A percentile compares a stretch with the other conserved stretches of the same genome.
Conservation (phyloP, 1,284 basidiomycete genomes). For the Acaromyces ingoldii region DNA sequence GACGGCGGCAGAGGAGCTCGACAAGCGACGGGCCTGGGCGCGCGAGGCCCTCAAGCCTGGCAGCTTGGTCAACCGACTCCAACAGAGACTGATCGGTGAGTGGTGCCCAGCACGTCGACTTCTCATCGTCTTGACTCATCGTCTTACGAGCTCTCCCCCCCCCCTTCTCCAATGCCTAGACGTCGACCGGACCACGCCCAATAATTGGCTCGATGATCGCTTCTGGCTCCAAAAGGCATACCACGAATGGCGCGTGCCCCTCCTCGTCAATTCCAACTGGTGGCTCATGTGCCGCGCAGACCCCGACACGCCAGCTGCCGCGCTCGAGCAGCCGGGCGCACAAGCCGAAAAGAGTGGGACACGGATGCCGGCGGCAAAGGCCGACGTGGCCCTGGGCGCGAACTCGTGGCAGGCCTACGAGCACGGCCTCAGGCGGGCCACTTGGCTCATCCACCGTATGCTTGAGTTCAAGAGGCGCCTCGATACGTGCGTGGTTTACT, state of each 20-base stretch:
- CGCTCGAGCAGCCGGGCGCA: slow-evolving; percentile 20
- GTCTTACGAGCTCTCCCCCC: too few relatives aligned
- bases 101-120: too few relatives aligned
- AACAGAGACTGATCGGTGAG: slow-evolving; percentile 74
- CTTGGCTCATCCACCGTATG: slow-evolving; percentile 73
- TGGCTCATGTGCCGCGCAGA: slow-evolving; percentile 77
- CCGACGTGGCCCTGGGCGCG: slow-evolving; percentile 49
- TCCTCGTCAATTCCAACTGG: slow-evolving; percentile 93
- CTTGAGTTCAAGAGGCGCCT: slow-evolving; percentile 73
- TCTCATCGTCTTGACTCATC: too few relatives aligned
- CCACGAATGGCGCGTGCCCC: slow-evolving; percentile 78
- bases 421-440: slow-evolving; percentile 82
- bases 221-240: slow-evolving; percentile 89
- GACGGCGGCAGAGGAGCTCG: slow-evolving; percentile 60
- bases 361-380: slow-evolving; percentile 55
- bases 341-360: slow-evolving; percentile 15
- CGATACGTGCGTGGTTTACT: slow-evolving; percentile 55
- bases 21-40: slow-evolving; percentile 63
- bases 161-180: slow-evolving; percentile 57
- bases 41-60: slow-evolving; percentile 63
- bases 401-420: slow-evolving; percentile 48
- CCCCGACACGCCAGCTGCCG: slow-evolving; percentile 52
- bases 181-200: slow-evolving; percentile 74
- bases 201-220: slow-evolving; percentile 94
- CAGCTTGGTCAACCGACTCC: slow-evolving; percentile 68